Evolutionary conservation across 2,329 filamentous ascomycete species (phyloP).

Genomic region (Neurospora crassa): DNA sequence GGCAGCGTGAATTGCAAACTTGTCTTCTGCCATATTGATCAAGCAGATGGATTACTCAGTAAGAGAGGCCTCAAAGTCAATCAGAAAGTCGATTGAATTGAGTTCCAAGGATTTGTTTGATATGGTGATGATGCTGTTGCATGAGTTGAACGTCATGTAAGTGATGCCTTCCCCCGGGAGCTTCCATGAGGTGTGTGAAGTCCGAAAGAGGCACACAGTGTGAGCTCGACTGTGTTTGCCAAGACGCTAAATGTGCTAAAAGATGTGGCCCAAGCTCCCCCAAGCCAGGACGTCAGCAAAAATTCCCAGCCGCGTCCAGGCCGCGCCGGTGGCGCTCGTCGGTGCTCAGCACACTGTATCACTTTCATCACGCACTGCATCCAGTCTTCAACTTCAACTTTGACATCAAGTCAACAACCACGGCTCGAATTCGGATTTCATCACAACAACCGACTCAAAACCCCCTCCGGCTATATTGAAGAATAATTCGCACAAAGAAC

Average conservation of each 20-base stretch:
- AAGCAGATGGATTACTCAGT: not conserved
- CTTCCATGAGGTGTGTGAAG: conserved; percentile 6
- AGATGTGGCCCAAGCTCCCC: conserved; percentile 11
- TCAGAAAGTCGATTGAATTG: not conserved
- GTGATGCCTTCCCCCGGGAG: conserved; percentile 19
- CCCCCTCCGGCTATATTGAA: not conserved
- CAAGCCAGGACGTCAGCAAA: not conserved
- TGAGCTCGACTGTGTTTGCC: not conserved
- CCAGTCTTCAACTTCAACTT: not conserved
- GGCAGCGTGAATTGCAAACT: conserved; percentile 80
- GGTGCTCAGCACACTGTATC: not conserved
- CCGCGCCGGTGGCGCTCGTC: not conserved
- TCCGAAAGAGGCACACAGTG: conserved; percentile 11
- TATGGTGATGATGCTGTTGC: not conserved
- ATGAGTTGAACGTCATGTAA: conserved; percentile 18
- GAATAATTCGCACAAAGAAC: conserved; percentile 1
- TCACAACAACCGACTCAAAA: not conserved
- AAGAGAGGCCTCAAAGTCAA: not conserved
- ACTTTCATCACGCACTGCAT: not conserved
- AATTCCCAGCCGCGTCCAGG: not conserved
- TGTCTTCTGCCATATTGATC: conserved; percentile 29
- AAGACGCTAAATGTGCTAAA: not conserved
- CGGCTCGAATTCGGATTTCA: not conserved
- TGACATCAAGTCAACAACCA: not conserved
- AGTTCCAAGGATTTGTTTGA: not conserved